phyloP scores from a whole-genome alignment of 768 basidiomycete genomes.

The Suillus sp. region DNA sequence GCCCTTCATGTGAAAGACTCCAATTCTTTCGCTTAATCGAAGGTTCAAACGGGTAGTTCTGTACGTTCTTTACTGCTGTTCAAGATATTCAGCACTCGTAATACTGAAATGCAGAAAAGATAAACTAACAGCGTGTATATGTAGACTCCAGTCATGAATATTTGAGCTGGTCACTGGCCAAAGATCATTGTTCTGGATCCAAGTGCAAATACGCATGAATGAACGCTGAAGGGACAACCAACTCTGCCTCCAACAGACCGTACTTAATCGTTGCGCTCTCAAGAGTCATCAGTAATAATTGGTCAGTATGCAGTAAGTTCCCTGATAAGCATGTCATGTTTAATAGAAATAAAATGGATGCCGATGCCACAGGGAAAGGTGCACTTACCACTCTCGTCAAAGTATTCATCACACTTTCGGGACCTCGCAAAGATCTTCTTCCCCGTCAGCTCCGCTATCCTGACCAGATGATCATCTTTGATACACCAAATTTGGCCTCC shows the following conservation, averaged over 20 bases:
- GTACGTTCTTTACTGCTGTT: not conserved
- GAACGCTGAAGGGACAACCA: not conserved
- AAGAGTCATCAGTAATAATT: not conserved
- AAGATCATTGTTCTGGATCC: not conserved
- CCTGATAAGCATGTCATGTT: not conserved
- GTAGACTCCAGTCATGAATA: not conserved
- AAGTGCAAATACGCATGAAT: not conserved
- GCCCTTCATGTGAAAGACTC: not conserved
- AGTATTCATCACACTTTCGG: not conserved
- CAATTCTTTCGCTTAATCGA: not conserved
- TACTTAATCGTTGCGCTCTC: not conserved
- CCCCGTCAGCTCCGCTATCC: not conserved
- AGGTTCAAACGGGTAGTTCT: not conserved
- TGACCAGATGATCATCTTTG: too few relatives aligned
- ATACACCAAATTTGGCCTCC: too few relatives aligned
- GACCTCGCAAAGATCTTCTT: not conserved
- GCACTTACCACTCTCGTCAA: not conserved
- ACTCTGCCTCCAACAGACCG: not conserved
- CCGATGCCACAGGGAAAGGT: not conserved
- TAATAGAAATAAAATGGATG: not conserved
- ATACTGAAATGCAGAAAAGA: not conserved
- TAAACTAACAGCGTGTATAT: not conserved
- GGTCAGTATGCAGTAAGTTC: not conserved
- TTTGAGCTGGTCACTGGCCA: not conserved
- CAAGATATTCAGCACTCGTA: not conserved